These are phyloP conservation scores for Aureobasidium pullulans DNA, from an alignment of 2,329 filamentous ascomycete species.

Conservation along the genomic window DNA sequence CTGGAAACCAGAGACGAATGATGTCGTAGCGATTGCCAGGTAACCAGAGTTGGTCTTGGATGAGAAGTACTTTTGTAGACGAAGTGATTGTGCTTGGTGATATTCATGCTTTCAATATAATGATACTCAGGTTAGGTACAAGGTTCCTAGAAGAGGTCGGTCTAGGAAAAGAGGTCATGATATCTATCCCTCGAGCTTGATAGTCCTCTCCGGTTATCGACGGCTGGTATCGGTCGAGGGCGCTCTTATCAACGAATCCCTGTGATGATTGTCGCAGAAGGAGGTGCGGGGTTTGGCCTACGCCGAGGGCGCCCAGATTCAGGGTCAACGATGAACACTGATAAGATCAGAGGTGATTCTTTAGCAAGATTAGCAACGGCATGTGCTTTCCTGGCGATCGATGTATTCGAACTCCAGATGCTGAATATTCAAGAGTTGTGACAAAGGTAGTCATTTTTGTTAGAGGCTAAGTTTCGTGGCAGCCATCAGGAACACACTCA, in stretches of 20 bases:
- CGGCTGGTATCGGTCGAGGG: background rate
- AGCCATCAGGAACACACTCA: no score
- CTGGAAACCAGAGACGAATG: conserved; percentile 2
- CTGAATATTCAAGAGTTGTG: no score
- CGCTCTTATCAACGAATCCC: background rate
- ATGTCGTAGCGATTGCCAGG: background rate
- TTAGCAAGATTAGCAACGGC: background rate
- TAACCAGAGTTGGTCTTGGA: background rate
- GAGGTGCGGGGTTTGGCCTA: conserved; percentile 11
- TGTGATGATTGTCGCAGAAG: background rate
- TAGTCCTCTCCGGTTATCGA: background rate
- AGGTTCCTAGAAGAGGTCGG: background rate
- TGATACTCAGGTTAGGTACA: background rate
- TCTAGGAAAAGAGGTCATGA: background rate
- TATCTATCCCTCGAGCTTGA: background rate
- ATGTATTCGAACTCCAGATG: no score
- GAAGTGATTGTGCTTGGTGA: background rate
- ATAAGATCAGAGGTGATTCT: background rate
- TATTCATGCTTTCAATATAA: background rate
- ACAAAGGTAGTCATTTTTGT: no score
- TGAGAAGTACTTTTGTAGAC: background rate
- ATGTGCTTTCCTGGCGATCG: no score
- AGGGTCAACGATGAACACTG: background rate
- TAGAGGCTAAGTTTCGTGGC: no score
- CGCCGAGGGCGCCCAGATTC: background rate